These are phyloP conservation scores for Cyberlindnera mycetangii DNA, from an alignment of 805 yeast genomes.

Conservation along the genomic window DNA sequence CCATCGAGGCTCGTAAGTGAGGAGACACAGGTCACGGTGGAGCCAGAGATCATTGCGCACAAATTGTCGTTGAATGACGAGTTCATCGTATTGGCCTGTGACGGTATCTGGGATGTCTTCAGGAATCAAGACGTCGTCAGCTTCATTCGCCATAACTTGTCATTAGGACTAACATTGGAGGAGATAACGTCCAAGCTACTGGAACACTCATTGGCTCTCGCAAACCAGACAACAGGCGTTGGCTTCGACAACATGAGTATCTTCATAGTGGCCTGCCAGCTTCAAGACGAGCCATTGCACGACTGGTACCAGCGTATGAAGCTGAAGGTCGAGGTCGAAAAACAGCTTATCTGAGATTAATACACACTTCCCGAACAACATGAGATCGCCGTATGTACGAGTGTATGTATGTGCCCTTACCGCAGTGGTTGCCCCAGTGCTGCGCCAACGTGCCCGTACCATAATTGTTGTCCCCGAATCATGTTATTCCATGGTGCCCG, in stretches of 20 bases:
- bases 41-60: constrained; percentile 70
- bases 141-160: constrained; percentile 54
- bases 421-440: background rate
- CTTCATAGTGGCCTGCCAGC: constrained; percentile 62
- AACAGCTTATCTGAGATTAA: constrained; percentile 15
- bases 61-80: constrained; percentile 49
- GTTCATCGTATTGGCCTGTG: constrained; percentile 73
- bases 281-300: constrained; percentile 39
- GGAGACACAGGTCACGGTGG: constrained; percentile 76
- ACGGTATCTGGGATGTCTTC: constrained; percentile 79
- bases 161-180: constrained; percentile 54
- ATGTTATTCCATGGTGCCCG: background rate
- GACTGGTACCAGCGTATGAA: constrained; percentile 61
- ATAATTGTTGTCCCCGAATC: no score
- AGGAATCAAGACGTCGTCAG: constrained; percentile 53
- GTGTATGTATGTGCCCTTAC: no score
- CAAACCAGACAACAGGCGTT: constrained; percentile 70
- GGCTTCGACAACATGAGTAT: constrained; percentile 85
- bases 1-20: constrained; percentile 12
- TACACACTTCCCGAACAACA: no score
- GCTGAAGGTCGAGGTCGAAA: constrained; percentile 35
- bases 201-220: constrained; percentile 66
- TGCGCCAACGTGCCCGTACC: no score
- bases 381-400: no score
- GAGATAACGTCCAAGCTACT: constrained; percentile 57